A percentile compares a stretch with the other conserved stretches of the same genome.
These are phyloP conservation scores for Ogataea populi-albae DNA, from an alignment of 805 yeast genomes.

Conservation along the genomic window DNA sequence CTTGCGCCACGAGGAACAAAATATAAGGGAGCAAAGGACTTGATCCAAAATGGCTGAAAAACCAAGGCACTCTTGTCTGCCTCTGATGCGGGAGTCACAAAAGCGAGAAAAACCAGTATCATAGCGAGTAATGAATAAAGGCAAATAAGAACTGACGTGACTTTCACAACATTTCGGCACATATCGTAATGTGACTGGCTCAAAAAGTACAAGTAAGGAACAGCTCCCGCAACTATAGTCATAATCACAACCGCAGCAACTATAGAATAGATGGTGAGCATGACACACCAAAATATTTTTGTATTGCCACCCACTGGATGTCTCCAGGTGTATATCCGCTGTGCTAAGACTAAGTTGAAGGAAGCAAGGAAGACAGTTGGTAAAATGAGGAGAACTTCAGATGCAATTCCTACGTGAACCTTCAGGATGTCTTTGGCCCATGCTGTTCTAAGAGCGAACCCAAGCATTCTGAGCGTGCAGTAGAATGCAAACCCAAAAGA, in stretches of 20 bases:
- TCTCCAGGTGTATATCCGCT: conserved; percentile 72
- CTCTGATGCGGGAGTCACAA: conserved; percentile 50
- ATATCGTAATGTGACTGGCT: conserved; percentile 41
- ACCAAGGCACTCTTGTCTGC: conserved; percentile 47
- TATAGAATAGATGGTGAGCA: conserved; percentile 49
- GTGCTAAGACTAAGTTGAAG: conserved; percentile 63
- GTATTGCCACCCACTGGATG: conserved; percentile 69
- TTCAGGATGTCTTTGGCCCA: conserved; percentile 56
- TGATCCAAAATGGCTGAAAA: conserved; percentile 80
- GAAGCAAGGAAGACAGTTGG: conserved; percentile 60
- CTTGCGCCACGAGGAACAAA: conserved; percentile 56
- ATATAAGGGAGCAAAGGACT: conserved; percentile 56
- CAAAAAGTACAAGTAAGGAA: conserved; percentile 59
- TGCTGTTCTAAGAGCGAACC: conserved; percentile 53
- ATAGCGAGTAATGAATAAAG: conserved; percentile 55
- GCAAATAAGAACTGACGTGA: conserved; percentile 44
- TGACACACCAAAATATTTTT: conserved; percentile 45
- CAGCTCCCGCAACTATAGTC: conserved; percentile 62
- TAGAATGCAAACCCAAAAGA: conserved; percentile 53
- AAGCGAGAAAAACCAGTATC: conserved; percentile 48
- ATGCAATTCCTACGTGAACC: conserved; percentile 51
- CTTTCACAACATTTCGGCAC: conserved; percentile 55
- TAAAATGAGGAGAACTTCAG: conserved; percentile 52
- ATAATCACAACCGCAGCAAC: conserved; percentile 60
- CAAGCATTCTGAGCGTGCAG: conserved; percentile 51